These are phyloP conservation scores for Cyberlindnera euphorbiiphila DNA, from an alignment of 805 yeast species.

Conservation along the genomic window DNA sequence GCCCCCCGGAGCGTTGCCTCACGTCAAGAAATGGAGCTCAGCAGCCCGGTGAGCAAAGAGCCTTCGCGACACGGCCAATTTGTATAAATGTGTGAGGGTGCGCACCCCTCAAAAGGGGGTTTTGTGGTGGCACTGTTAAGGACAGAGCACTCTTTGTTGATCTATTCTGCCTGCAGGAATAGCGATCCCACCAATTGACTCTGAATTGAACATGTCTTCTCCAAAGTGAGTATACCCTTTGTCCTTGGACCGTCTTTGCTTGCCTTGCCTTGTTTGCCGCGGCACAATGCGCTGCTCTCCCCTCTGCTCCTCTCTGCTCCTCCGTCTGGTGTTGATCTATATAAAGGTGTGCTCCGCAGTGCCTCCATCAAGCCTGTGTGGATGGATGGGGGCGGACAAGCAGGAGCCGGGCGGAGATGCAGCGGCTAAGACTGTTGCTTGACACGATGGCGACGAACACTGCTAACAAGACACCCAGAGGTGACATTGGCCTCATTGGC, in stretches of 20 bases:
- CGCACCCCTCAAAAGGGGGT: neutral
- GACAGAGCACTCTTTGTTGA: no score
- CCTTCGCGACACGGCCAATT: constrained; percentile 4
- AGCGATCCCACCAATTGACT: no score
- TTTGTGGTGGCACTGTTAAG: neutral
- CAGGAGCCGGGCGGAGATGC: no score
- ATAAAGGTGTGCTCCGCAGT: no score
- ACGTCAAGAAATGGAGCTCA: constrained; percentile 8
- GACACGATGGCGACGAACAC: constrained; percentile 11
- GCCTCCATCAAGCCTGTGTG: no score
- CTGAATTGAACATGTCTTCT: constrained; percentile 12
- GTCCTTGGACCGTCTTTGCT: neutral
- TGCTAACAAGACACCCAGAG: constrained; percentile 39
- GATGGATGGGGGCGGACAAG: no score
- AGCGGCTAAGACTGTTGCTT: no score
- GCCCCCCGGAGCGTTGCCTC: neutral
- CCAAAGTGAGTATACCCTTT: constrained; percentile 9
- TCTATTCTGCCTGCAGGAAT: no score
- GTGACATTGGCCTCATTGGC: constrained; percentile 98
- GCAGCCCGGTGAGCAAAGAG: constrained; percentile 4
- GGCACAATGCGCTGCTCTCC: no score
- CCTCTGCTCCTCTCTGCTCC: no score
- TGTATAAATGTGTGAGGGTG: neutral
- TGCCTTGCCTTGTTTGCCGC: no score
- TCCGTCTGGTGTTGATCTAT: no score